These are phyloP conservation scores for Lactarius trivialis DNA, from an alignment of 768 basidiomycete genomes.

Conservation along the genomic window DNA sequence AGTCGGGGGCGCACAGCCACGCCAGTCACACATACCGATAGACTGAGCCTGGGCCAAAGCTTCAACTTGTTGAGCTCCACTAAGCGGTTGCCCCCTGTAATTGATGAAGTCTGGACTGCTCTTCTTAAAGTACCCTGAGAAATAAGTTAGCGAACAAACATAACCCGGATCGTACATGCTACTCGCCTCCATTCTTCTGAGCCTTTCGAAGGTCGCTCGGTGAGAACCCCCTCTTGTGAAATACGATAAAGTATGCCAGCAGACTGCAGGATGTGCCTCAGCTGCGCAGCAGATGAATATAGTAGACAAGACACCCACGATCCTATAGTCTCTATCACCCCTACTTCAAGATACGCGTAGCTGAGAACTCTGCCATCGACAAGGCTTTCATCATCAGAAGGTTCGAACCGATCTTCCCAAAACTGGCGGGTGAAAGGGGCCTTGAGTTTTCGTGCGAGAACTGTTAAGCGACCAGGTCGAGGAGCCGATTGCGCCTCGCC, in stretches of 20 bases:
- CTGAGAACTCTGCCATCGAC: constrained; percentile 58
- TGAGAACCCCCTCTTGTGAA: constrained; percentile 54
- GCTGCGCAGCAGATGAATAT: neutral
- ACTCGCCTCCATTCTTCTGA: constrained; percentile 32
- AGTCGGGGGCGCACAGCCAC: neutral
- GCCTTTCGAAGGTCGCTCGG: constrained; percentile 49
- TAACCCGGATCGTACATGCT: neutral
- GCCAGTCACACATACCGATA: constrained; percentile 36
- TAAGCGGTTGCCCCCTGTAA: constrained; percentile 41
- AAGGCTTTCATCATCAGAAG: constrained; percentile 49
- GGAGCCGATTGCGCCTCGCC: constrained; percentile 44
- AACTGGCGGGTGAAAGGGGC: constrained; percentile 50
- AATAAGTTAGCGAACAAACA: neutral
- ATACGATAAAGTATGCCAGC: constrained; percentile 62
- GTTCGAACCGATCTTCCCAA: constrained; percentile 53
- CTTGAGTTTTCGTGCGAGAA: constrained; percentile 35
- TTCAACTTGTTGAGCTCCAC: constrained; percentile 45
- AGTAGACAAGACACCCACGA: constrained; percentile 35
- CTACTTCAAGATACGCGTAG: constrained; percentile 62
- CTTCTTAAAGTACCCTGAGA: constrained; percentile 42
- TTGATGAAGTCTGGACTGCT: constrained; percentile 51
- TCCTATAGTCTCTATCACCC: constrained; percentile 51
- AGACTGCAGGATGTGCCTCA: constrained; percentile 33
- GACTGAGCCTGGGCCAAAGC: constrained; percentile 57
- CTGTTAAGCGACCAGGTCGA: constrained; percentile 37